Percentiles rank a stretch among this genome's conserved stretches.
Conservation (phyloP, 2,329 filamentous ascomycete genomes). For the Botrytis porri region DNA sequence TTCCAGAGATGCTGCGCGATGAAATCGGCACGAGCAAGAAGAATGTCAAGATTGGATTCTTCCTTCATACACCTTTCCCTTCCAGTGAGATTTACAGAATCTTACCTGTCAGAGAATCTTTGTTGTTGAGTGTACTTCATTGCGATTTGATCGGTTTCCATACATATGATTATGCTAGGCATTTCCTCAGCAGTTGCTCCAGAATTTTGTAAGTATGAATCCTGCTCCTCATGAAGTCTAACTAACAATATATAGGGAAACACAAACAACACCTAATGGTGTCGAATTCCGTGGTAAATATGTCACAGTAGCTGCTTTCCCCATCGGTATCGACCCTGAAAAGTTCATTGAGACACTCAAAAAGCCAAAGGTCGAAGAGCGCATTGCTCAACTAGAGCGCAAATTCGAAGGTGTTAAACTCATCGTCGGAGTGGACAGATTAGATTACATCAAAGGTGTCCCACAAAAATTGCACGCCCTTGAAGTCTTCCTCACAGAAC, state of each 20-base stretch:
- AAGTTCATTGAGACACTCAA: slow-evolving; percentile 90
- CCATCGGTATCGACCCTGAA: slow-evolving; percentile 95
- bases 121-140: slow-evolving; percentile 82
- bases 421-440: slow-evolving; percentile 91
- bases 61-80: slow-evolving; percentile 95
- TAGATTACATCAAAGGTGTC: slow-evolving; percentile 99
- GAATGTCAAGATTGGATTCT: slow-evolving; percentile 97
- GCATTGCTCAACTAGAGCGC: slow-evolving; percentile 77
- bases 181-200: slow-evolving; percentile 96
- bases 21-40: slow-evolving; percentile 77
- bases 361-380: slow-evolving; percentile 80
- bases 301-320: slow-evolving; percentile 90
- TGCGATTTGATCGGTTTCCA: slow-evolving; percentile 97
- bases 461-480: slow-evolving; percentile 96
- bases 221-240: neutral
- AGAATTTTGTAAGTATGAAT: slow-evolving; percentile 67
- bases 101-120: slow-evolving; percentile 83
- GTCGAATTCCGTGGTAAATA: slow-evolving; percentile 88
- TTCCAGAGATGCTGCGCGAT: slow-evolving; percentile 91
- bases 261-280: slow-evolving; percentile 83
- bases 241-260: slow-evolving; percentile 45
- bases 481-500: slow-evolving; percentile 93
- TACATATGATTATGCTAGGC: slow-evolving; percentile 97
- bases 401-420: slow-evolving; percentile 96
- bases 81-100: slow-evolving; percentile 97